Percentiles rank a stretch among this genome's conserved stretches.
These are phyloP conservation scores for Cyberlindnera americana DNA, from an alignment of 805 yeast species.

Conservation along the genomic window DNA sequence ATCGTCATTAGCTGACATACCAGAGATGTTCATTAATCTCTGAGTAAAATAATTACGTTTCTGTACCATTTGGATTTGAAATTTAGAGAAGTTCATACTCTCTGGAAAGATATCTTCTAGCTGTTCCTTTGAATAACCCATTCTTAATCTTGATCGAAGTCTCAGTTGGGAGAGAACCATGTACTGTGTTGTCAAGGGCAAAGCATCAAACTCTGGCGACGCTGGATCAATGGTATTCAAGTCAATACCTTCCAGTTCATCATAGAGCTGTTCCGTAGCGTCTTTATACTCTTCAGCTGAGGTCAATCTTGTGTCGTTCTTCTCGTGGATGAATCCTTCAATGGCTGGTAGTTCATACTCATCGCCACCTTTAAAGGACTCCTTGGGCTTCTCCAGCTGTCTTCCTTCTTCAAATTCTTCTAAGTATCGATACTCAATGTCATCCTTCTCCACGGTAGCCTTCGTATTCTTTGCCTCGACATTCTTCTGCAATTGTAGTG, in stretches of 20 bases:
- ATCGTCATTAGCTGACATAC: slow-evolving; percentile 48
- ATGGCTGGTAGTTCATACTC: slow-evolving; percentile 83
- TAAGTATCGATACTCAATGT: slow-evolving; percentile 34
- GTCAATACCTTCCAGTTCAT: slow-evolving; percentile 66
- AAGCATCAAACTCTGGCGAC: slow-evolving; percentile 66
- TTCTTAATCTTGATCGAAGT: slow-evolving; percentile 79
- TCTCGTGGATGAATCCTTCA: slow-evolving; percentile 48
- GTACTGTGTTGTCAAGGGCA: slow-evolving; percentile 87
- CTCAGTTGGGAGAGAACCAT: slow-evolving; percentile 82
- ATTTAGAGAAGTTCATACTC: slow-evolving; percentile 84
- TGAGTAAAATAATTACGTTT: slow-evolving; percentile 90
- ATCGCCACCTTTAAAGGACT: slow-evolving; percentile 63
- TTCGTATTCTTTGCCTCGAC: slow-evolving; percentile 3
- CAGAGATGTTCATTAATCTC: slow-evolving; percentile 75
- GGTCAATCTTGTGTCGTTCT: slow-evolving; percentile 68
- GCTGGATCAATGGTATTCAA: slow-evolving; percentile 77
- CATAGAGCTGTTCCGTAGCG: slow-evolving; percentile 50
- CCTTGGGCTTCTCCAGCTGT: too few species aligned
- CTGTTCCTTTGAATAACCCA: slow-evolving; percentile 95
- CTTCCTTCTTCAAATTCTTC: slow-evolving; percentile 19
- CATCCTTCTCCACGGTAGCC: slow-evolving; percentile 10
- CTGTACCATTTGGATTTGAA: slow-evolving; percentile 90
- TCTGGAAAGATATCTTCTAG: slow-evolving; percentile 76
- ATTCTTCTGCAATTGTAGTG: slow-evolving; percentile 66
- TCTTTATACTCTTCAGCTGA: slow-evolving; percentile 69